Percentiles rank a stretch among this genome's conserved stretches.
Conservation (phyloP, 75 land plant species). For the Picea glauca region DNA sequence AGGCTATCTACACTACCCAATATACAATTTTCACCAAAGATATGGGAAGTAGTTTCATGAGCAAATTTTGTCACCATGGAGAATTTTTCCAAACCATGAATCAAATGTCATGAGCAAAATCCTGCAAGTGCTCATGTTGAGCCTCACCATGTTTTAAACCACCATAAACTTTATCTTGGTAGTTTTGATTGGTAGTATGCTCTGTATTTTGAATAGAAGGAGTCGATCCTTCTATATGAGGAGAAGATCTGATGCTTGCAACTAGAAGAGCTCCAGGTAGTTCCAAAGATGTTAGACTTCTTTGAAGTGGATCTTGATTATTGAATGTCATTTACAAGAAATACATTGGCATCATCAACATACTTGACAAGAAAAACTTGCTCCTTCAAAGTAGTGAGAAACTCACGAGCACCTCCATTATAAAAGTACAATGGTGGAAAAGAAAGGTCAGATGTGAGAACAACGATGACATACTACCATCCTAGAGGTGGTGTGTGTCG, state of each 20-base stretch:
- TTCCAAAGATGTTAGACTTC: constrained; percentile 85
- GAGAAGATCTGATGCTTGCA: constrained; percentile 33
- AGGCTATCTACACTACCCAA: constrained; percentile 28
- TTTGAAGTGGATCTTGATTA: constrained; percentile 74
- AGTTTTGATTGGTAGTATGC: neutral
- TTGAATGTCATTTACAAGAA: constrained; percentile 88
- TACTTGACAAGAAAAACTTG: constrained; percentile 84
- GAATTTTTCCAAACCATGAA: constrained; percentile 83
- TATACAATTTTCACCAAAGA: constrained; percentile 64
- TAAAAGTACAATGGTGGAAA: constrained; percentile 90
- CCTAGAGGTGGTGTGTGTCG: no score
- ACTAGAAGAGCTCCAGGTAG: constrained; percentile 65
- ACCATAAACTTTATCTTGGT: constrained; percentile 5
- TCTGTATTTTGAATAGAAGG: constrained; percentile 19
- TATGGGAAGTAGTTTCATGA: constrained; percentile 87
- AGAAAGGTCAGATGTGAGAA: constrained; percentile 57
- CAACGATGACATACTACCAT: no score
- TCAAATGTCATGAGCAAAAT: constrained; percentile 85
- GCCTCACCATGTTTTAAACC: constrained; percentile 19
- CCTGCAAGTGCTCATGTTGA: constrained; percentile 42
- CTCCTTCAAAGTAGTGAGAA: constrained; percentile 71
- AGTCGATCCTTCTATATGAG: constrained; percentile 12
- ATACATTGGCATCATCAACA: constrained; percentile 92
- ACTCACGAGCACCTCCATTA: constrained; percentile 90
- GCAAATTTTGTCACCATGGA: constrained; percentile 97